phyloP scores from a whole-genome alignment of 768 basidiomycete genomes.

The Ramaria sp. region DNA sequence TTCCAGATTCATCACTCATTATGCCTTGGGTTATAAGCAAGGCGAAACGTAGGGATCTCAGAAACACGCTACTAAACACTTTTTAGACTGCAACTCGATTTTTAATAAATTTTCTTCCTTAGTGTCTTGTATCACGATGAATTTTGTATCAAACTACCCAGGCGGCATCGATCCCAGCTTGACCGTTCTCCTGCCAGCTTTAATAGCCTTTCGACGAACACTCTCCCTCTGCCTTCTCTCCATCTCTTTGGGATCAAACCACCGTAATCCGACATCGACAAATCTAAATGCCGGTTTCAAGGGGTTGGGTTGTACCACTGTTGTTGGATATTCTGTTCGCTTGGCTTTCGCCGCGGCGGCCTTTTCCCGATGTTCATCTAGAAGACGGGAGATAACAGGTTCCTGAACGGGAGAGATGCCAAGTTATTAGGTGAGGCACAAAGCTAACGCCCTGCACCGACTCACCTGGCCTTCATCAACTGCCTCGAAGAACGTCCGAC shows the following conservation, averaged over 20 bases:
- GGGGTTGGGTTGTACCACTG: conserved; percentile 8
- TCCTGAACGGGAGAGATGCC: conserved; percentile 29
- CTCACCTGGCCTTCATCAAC: conserved; percentile 58
- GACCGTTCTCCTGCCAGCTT: conserved; percentile 17
- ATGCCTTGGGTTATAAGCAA: no score
- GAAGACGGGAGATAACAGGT: conserved; percentile 44
- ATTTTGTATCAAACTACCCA: no score
- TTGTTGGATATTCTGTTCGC: neutral
- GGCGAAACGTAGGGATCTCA: no score
- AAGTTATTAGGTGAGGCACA: neutral
- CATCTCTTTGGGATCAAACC: conserved; percentile 46
- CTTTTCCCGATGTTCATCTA: conserved; percentile 36
- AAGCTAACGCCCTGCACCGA: conserved; percentile 1
- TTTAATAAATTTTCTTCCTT: no score
- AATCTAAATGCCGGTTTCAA: conserved; percentile 48
- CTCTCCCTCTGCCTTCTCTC: conserved; percentile 38
- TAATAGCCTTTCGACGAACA: conserved; percentile 32
- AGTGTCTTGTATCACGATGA: no score
- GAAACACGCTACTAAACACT: no score
- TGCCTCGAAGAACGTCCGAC: conserved; percentile 71
- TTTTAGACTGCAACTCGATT: no score
- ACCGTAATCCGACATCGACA: conserved; percentile 64
- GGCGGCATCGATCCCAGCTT: no score
- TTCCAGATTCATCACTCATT: no score
- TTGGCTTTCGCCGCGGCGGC: conserved; percentile 18